These are phyloP conservation scores for Pleurotus tuber-regium DNA, from an alignment of 768 basidiomycete species.

Conservation along the genomic window DNA sequence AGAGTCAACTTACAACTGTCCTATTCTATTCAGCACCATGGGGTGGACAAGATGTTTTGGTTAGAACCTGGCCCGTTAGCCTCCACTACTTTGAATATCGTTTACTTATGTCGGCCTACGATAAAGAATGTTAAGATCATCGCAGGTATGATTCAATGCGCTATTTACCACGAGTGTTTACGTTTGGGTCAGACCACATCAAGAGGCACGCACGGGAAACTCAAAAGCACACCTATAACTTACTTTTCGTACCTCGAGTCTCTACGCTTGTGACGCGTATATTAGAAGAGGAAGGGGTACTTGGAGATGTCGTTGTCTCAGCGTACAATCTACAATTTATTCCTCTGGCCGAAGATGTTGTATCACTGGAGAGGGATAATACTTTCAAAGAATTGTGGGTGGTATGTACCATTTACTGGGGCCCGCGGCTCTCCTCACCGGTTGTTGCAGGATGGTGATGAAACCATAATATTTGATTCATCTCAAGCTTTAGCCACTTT, in stretches of 20 bases:
- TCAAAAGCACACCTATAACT: conserved; percentile 78
- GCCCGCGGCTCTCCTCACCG: conserved; percentile 11
- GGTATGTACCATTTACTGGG: conserved; percentile 46
- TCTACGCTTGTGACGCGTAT: conserved; percentile 85
- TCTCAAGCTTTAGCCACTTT: conserved; percentile 81
- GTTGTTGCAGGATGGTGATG: conserved; percentile 78
- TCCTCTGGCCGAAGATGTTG: conserved; percentile 87
- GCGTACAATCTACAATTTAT: conserved; percentile 93
- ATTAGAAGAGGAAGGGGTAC: conserved; percentile 94
- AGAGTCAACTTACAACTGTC: neutral
- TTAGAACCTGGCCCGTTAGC: conserved; percentile 85
- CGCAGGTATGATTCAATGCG: conserved; percentile 64
- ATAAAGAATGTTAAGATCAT: conserved; percentile 87
- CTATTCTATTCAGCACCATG: conserved; percentile 73
- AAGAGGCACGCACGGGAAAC: conserved; percentile 71
- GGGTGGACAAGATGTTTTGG: conserved; percentile 99
- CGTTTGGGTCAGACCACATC: conserved; percentile 75
- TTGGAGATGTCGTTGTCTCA: conserved; percentile 87
- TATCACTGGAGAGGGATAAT: conserved; percentile 84
- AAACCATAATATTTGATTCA: conserved; percentile 85
- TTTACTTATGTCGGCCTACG: conserved; percentile 89
- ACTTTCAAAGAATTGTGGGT: conserved; percentile 91
- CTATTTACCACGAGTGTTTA: conserved; percentile 12
- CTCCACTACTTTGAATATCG: conserved; percentile 82
- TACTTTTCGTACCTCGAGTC: conserved; percentile 83